Percentiles rank a stretch among this genome's conserved stretches.
Evolutionary conservation across 345 rosid genomes (phyloP).

Genomic region (Rhodomyrtus tomentosa): DNA sequence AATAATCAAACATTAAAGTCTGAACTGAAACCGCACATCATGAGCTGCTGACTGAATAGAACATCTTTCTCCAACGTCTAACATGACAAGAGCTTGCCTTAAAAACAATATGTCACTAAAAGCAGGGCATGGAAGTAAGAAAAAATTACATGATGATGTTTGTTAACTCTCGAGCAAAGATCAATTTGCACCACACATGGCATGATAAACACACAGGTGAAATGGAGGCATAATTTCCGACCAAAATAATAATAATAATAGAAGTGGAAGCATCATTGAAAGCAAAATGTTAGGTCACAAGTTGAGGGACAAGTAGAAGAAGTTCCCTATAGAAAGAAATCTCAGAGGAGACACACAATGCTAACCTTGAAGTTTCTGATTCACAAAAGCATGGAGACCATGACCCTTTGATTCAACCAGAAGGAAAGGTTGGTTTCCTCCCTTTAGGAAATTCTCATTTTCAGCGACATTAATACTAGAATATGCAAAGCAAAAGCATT

Average conservation of each 20-base stretch:
- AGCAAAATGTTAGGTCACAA: neutral
- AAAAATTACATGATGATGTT: neutral
- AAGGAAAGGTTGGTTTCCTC: conserved; percentile 46
- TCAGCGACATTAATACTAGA: conserved; percentile 45
- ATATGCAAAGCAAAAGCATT: neutral
- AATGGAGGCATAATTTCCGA: neutral
- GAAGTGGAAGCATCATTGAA: neutral
- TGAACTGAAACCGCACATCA: neutral
- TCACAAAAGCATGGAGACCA: conserved; percentile 78
- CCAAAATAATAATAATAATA: no score
- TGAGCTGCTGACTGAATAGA: neutral
- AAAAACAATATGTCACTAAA: neutral
- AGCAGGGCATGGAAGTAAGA: neutral
- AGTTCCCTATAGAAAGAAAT: neutral
- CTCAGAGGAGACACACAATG: neutral
- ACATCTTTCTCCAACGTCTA: neutral
- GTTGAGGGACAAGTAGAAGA: neutral
- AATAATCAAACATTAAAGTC: neutral
- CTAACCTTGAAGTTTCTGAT: conserved; percentile 57
- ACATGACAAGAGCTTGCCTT: neutral
- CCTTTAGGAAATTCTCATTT: conserved; percentile 49
- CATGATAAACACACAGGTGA: neutral
- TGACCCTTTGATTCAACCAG: conserved; percentile 87
- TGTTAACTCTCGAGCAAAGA: neutral
- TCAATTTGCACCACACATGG: neutral